Conservation (phyloP, 2,329 filamentous ascomycete genomes). For the Nemania sp. region DNA sequence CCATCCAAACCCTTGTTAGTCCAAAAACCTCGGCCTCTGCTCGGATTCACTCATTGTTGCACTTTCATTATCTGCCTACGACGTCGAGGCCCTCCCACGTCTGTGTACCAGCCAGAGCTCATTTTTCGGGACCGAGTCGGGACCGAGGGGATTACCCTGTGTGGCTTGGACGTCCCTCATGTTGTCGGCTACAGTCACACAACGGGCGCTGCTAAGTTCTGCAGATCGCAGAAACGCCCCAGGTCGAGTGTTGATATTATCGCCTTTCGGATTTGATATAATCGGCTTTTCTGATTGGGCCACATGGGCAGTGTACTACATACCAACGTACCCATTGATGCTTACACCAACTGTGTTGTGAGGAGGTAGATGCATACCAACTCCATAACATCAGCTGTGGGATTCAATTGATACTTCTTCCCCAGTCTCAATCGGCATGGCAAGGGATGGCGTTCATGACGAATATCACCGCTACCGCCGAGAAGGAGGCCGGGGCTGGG, state of each 20-base stretch:
- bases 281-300: background rate
- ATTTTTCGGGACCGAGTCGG: slow-evolving; percentile 39
- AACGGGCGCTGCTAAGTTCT: slow-evolving; percentile 14
- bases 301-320: background rate
- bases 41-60: slow-evolving; percentile 16
- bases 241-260: background rate
- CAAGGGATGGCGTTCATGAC: background rate
- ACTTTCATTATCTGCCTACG: background rate
- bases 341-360: background rate
- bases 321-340: background rate
- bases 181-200: slow-evolving; percentile 24
- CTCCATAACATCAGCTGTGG: too few species aligned
- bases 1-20: slow-evolving; percentile 17
- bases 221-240: background rate
- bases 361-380: background rate
- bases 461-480: background rate
- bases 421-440: background rate
- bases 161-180: slow-evolving; percentile 14
- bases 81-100: slow-evolving; percentile 3
- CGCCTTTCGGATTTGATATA: background rate
- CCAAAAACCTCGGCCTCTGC: slow-evolving; percentile 10
- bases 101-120: slow-evolving; percentile 2
- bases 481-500: background rate
- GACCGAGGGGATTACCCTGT: slow-evolving; percentile 30
- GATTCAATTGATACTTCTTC: too few species aligned